These are phyloP conservation scores for Suhomyces bolitotheri DNA, from an alignment of 1,139 yeast genomes.

Conservation along the genomic window DNA sequence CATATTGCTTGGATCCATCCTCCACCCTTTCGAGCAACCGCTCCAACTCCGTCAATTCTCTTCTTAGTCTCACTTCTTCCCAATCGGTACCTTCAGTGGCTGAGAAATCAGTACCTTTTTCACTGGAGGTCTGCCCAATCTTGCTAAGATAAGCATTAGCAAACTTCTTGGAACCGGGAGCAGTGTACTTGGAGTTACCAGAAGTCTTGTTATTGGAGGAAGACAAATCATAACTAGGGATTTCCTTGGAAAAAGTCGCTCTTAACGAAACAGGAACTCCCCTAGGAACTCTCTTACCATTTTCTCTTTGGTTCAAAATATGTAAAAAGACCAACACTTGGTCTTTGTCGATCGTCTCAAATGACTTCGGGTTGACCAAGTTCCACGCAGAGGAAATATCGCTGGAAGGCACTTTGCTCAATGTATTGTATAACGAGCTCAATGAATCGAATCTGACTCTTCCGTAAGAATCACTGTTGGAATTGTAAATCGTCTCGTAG, in stretches of 20 bases:
- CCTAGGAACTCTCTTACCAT: slow-evolving; percentile 84
- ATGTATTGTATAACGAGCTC: slow-evolving; percentile 64
- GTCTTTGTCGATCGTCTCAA: slow-evolving; percentile 88
- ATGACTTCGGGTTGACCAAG: slow-evolving; percentile 84
- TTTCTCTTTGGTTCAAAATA: slow-evolving; percentile 84
- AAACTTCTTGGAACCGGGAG: slow-evolving; percentile 28
- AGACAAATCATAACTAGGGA: slow-evolving; percentile 71
- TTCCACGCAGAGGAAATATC: slow-evolving; percentile 96
- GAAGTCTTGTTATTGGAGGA: slow-evolving; percentile 15
- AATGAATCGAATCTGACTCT: slow-evolving; percentile 75
- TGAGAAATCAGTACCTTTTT: slow-evolving; percentile 73
- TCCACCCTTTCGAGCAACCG: slow-evolving; percentile 60
- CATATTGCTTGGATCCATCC: slow-evolving; percentile 39
- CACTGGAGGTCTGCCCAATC: slow-evolving; percentile 47
- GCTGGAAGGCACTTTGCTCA: slow-evolving; percentile 72
- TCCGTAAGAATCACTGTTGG: slow-evolving; percentile 80
- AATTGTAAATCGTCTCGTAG: slow-evolving; percentile 76
- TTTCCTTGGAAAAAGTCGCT: slow-evolving; percentile 87
- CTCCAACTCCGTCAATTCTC: slow-evolving; percentile 77
- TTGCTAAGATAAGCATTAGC: slow-evolving; percentile 43
- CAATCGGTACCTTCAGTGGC: slow-evolving; percentile 75
- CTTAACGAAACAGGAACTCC: slow-evolving; percentile 93
- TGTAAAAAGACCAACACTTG: slow-evolving; percentile 88
- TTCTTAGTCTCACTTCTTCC: slow-evolving; percentile 84
- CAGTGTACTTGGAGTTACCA: slow-evolving; percentile 19